These are phyloP conservation scores for Leishmania tarentolae DNA, from an alignment of 208 protist genomes.

Conservation along the genomic window DNA sequence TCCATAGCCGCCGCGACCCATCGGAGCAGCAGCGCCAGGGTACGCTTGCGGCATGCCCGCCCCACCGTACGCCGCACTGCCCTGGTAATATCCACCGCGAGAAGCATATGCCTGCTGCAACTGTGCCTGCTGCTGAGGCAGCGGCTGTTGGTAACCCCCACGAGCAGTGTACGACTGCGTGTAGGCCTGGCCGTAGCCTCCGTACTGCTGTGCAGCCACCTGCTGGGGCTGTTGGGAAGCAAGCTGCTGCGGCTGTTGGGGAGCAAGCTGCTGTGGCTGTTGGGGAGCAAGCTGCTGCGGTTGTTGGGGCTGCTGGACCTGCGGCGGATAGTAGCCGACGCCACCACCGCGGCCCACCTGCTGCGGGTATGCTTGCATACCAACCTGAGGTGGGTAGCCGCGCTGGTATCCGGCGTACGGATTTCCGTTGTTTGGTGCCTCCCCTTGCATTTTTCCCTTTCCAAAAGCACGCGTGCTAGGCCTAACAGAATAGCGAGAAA, in stretches of 20 bases:
- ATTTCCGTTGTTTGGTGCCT: slow-evolving; percentile 28
- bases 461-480: neutral
- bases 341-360: slow-evolving; percentile 19
- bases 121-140: slow-evolving; percentile 1
- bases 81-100: slow-evolving; percentile 35
- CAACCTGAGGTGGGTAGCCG: slow-evolving; percentile 20
- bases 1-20: neutral
- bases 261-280: neutral
- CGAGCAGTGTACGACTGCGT: slow-evolving; percentile 4
- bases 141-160: slow-evolving; percentile 6
- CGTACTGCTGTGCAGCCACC: slow-evolving; percentile 9
- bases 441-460: slow-evolving; percentile 28
- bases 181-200: slow-evolving; percentile 25
- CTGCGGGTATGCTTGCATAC: slow-evolving; percentile 29
- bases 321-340: slow-evolving; percentile 26
- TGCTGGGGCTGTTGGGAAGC: neutral
- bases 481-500: neutral
- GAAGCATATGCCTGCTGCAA: slow-evolving; percentile 23
- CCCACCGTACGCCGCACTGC: neutral
- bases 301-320: slow-evolving; percentile 7
- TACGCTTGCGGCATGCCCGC: slow-evolving; percentile 14
- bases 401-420: slow-evolving; percentile 31
- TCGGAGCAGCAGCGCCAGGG: neutral
- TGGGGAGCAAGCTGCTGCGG: neutral
- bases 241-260: slow-evolving; percentile 1